Evolutionary conservation across 148 eudicot species (phyloP), one percentile per base, ranked within the genome.

Genomic region (Bassia scoparia): DNA sequence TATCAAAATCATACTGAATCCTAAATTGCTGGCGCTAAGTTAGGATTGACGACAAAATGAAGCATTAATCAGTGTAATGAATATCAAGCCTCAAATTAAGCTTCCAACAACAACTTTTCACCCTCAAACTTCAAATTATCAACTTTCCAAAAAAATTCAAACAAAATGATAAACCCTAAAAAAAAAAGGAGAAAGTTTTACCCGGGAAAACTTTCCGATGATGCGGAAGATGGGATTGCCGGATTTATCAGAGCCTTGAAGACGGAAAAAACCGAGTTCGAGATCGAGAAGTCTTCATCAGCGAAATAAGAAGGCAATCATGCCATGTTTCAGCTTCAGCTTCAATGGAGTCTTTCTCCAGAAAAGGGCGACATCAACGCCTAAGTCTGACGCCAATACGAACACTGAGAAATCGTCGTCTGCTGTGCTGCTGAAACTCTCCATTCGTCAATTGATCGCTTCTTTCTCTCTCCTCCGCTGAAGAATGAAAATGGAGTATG

Each of bases 191-290:
- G 50, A 70, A 1, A 0, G 2, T 20, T 11, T 62, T 86, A 94
- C 98, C 98, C 5, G 98, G 98, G 38, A 88, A 94, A 69, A 84
- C 66, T 88, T 94, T 27, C 98, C 98, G 63, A 94, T 85, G 81
- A 94, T 81, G 20, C 96, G 93, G 46, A 91, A 66, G 67, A 94
- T 89, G 16, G 91, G 98, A 53, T 85, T 82, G 68, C 96, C 96
- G 66, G 81, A 59, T 35, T 82, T 91, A 64, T 94, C 98, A 27
- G 79, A 81, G 15, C 89, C 98, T 21, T 70, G 73, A 66, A 89
- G 86, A 13, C 86, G 86, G 69, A 91, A 74, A 80, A 94, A 89
- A 12, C 87, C 87, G 87, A 74, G 83, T 69, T 13, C 91, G 93
- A 94, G 96, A 77, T 89, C 92, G 74, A 83, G 77, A 87, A 93